Evolutionary conservation across 148 eudicot genomes (phyloP), one percentile per base, ranked within the genome.

Genomic region (Chenopodium berlandieri): DNA sequence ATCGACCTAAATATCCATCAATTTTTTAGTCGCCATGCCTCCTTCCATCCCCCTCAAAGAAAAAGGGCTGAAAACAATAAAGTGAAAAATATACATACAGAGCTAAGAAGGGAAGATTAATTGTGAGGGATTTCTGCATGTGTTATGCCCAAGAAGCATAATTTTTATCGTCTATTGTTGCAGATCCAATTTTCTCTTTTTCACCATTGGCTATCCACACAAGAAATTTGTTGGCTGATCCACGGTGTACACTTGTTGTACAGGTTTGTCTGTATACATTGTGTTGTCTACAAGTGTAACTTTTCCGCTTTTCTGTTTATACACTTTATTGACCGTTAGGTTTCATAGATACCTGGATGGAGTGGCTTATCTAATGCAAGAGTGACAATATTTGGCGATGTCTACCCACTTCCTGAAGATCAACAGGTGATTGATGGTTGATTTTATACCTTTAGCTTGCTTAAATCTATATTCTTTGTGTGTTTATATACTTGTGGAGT

Each of bases 171-270:
- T 72, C 9, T 84, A 17, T 56, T 54, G 22, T 31, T 87, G 85
- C 91, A 97, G 99, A 97, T 91, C 99, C 99, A 17, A 94, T 97
- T 67, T 97, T 97, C 81, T 97, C 99, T 12, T 97, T 97, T 84
- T 94, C 99, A 31, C 99, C 98, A 47, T 87, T 97, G 92, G 99
- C 98, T 78, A 97, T 97, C 81, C 99, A 97, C 90, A 92, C 99
- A 0, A 86, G 99, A 80, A 97, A 97, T 82, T 87, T 97, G 86
- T 85, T 91, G 82, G 95, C 94, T 67, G 96, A 97, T 79, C 99
- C 99, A 47, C 89, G 93, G 76, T 97, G 99, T 89, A 90, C 98
- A 16, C 91, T 97, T 66, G 98, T 97, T 48, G 99, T 97, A 64
- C 99, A 97, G 97, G 99, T 97, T 81, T 78, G 88, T 78, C 66